Base-by-base conservation (phyloP, 2,329 filamentous ascomycete genomes). In the Hortaea sp. region DNA sequence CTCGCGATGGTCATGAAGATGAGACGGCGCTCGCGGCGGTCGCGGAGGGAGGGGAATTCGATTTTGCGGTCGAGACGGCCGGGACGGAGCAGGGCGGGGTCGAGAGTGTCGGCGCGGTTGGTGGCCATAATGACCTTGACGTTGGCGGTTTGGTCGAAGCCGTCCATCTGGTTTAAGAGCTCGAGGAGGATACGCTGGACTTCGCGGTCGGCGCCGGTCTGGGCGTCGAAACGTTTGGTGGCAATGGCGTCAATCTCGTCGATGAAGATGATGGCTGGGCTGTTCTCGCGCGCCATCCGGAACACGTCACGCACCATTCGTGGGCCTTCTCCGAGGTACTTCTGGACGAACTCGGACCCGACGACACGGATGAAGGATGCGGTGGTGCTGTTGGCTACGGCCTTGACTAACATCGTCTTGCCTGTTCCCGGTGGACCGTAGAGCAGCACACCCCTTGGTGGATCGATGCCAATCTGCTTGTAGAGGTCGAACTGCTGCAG, bases 101-200 rank as follows among this genome's bases (percentile, higher is more conserved):
- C 92, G 54, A 98, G 78, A 5, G 92, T 98, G 68, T 97, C 92
- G 55, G 92, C 90, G 66, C 92, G 85, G 75, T 98, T 98, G 57
- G 92, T 98, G 56, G 92, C 92, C 92, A 98, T 98, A 72, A 98
- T 98, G 66, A 98, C 92, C 75, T 98, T 98, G 70, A 98, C 92
- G 69, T 98, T 98, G 66, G 88, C 86, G 0, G 88, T 95, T 70
- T 98, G 92, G 68, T 98, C 92, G 73, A 98, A 98, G 55, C 92
- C 92, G 66, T 98, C 92, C 92, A 98, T 98, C 71, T 98, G 92
- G 73, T 98, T 98, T 54, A 98, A 82, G 56, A 98, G 74, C 68
- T 98, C 92, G 50, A 98, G 82, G 49, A 98, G 75, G 62, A 98
- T 98, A 77, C 92, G 90, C 73, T 98, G 92, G 11, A 98, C 92